Base-by-base conservation (phyloP, 176 grass and related monocot genomes). In the Tillandsia fasciculata region DNA sequence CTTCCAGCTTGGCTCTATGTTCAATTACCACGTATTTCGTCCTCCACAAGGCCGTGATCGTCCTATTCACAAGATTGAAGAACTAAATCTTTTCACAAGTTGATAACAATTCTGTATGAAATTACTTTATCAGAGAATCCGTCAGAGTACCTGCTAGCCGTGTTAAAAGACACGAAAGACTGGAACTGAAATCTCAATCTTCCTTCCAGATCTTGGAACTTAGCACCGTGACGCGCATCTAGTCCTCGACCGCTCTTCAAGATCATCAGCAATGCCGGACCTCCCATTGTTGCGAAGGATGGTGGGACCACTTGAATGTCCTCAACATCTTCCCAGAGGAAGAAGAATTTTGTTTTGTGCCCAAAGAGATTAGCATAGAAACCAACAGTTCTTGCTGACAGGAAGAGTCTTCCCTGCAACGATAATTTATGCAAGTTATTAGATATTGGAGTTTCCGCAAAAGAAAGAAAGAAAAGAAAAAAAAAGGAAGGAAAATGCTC, bases 331-430 rank as follows among this genome's bases (percentile, higher is more conserved):
- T 92, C 89, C 89, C 93, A 97, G 29, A 92, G 76, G 74, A 92
- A 90, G 72, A 87, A 97, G 72, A 97, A 92, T 72, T 85, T 97
- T 7, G 93, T 97, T 87, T 97, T 92, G 42, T 90, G 84, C 53
- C 89, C 93, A 65, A 92, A 92, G 10, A 97, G 12, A 81, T 97
- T 97, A 57, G 86, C 70, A 22, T 90, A 87, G 64, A 97, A 97
- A 12, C 89, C 89, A 72, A 97, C 68, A 48, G 87, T 76, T 81
- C 93, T 91, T 51, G 93, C 74, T 3, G 89, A 97, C 64, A 97
- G 65, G 77, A 85, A 97, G 7, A 90, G 65, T 79, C 84, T 92
- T 33, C 89, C 89, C 86, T 97, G 84, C 42, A 81, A 12, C 11
- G 53, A 59, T 8, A 59, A 59, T 14, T 17, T 59, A 42, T 42